phyloP scores from a whole-genome alignment of 2,329 filamentous ascomycete species.

The Ophiostoma tasmaniense region DNA sequence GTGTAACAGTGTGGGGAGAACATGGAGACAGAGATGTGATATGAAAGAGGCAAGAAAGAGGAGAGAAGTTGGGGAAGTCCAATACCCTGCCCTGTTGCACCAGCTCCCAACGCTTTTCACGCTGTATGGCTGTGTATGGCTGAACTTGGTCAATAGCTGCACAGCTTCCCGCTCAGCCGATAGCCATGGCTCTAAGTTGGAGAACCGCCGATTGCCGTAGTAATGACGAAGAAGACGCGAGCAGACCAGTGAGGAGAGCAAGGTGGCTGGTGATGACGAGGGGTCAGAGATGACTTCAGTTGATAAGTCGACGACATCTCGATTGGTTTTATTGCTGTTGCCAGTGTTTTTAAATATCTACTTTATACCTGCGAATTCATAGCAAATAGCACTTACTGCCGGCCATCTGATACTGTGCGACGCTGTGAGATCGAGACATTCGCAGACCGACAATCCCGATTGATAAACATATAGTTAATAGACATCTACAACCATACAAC shows the following conservation, averaged over 20 bases:
- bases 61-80: not conserved
- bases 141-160: not conserved
- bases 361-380: no score
- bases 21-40: not conserved
- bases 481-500: not conserved
- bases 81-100: not conserved
- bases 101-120: not conserved
- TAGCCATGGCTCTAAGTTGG: not conserved
- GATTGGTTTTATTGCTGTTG: not conserved
- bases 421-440: not conserved
- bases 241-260: not conserved
- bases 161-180: conserved; percentile 15
- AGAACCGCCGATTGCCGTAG: not conserved
- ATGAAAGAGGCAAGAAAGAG: not conserved
- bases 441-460: not conserved
- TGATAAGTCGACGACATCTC: not conserved
- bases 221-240: not conserved
- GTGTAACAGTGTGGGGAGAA: not conserved
- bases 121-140: not conserved
- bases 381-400: not conserved
- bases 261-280: not conserved
- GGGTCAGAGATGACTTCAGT: not conserved
- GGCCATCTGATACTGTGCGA: not conserved
- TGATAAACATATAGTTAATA: not conserved
- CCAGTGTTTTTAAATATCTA: no score